These are phyloP conservation scores for Serendipita vermifera DNA, from an alignment of 768 basidiomycete species.

Conservation along the genomic window DNA sequence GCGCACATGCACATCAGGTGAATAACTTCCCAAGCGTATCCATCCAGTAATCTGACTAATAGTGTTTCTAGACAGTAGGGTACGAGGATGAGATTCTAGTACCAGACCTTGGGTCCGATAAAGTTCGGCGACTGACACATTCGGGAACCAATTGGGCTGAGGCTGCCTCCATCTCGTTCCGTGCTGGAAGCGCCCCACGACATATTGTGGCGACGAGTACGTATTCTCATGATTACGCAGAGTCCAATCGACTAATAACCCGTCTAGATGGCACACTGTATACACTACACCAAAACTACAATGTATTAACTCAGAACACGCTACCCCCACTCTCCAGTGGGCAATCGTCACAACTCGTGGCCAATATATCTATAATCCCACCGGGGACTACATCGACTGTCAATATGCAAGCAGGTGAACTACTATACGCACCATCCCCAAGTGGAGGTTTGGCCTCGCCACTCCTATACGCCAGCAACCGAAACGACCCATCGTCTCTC, in stretches of 20 bases:
- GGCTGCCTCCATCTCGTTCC: slow-evolving; percentile 11
- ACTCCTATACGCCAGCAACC: slow-evolving; percentile 15
- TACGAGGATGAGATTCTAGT: slow-evolving; percentile 12
- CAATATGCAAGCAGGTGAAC: slow-evolving; percentile 6
- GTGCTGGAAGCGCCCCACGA: slow-evolving; percentile 15
- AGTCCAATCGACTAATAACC: background rate
- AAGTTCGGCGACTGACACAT: slow-evolving; percentile 15
- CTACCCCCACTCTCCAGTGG: slow-evolving; percentile 12
- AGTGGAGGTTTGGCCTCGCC: background rate
- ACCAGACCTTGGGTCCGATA: slow-evolving; percentile 14
- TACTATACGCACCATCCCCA: background rate
- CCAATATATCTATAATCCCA: slow-evolving; percentile 13
- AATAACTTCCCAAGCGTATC: background rate
- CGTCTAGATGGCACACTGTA: slow-evolving; percentile 13
- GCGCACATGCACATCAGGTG: slow-evolving; percentile 4
- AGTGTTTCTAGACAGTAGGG: background rate
- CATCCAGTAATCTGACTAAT: background rate
- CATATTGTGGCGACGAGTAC: slow-evolving; percentile 13
- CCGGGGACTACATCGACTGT: slow-evolving; percentile 1
- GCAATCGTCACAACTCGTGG: slow-evolving; percentile 3
- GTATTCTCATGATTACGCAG: background rate
- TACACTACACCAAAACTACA: slow-evolving; percentile 17
- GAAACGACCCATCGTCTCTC: slow-evolving; percentile 12
- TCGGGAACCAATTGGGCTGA: slow-evolving; percentile 8
- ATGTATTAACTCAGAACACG: slow-evolving; percentile 14